These are phyloP conservation scores for Karstenula rhodostoma DNA, from an alignment of 2,329 filamentous ascomycete species.

Conservation along the genomic window DNA sequence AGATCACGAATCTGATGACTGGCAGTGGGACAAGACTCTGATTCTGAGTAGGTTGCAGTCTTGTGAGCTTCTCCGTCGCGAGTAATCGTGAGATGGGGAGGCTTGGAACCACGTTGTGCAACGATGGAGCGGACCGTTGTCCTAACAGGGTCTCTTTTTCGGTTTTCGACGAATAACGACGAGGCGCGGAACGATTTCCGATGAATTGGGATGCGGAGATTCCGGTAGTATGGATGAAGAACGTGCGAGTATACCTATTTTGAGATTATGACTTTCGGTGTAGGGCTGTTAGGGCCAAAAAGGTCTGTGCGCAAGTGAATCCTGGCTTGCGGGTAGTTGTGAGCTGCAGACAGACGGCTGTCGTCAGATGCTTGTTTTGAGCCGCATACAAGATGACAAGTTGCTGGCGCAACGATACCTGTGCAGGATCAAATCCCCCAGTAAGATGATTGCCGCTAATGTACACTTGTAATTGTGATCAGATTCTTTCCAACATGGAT, in stretches of 20 bases:
- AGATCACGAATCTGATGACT: slow-evolving; percentile 35
- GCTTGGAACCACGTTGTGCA: slow-evolving; percentile 29
- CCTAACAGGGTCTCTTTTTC: slow-evolving; percentile 17
- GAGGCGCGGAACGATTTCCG: slow-evolving; percentile 23
- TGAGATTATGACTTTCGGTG: slow-evolving; percentile 37
- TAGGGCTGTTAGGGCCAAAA: slow-evolving; percentile 1
- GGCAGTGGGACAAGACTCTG: slow-evolving; percentile 25
- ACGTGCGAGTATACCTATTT: slow-evolving; percentile 35
- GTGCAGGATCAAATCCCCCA: slow-evolving; percentile 6
- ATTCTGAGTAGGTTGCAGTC: slow-evolving; percentile 28
- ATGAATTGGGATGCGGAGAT: slow-evolving; percentile 27
- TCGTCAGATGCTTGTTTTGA: slow-evolving; percentile 50
- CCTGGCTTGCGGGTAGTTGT: slow-evolving; percentile 6
- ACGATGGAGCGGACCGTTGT: slow-evolving; percentile 30
- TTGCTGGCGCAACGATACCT: slow-evolving; percentile 13
- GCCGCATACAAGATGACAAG: slow-evolving; percentile 38
- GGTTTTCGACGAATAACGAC: slow-evolving; percentile 24
- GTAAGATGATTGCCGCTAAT: slow-evolving; percentile 9
- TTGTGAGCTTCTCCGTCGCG: slow-evolving; percentile 35
- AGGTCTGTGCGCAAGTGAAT: slow-evolving; percentile 14
- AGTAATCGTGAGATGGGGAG: slow-evolving; percentile 33
- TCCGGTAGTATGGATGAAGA: slow-evolving; percentile 25
- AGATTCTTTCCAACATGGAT: background rate
- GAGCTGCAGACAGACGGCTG: slow-evolving; percentile 32
- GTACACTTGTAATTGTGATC: background rate